Evolutionary conservation across 2,329 filamentous ascomycete species (phyloP).

Genomic region (Fusarium pseudonygamai): DNA sequence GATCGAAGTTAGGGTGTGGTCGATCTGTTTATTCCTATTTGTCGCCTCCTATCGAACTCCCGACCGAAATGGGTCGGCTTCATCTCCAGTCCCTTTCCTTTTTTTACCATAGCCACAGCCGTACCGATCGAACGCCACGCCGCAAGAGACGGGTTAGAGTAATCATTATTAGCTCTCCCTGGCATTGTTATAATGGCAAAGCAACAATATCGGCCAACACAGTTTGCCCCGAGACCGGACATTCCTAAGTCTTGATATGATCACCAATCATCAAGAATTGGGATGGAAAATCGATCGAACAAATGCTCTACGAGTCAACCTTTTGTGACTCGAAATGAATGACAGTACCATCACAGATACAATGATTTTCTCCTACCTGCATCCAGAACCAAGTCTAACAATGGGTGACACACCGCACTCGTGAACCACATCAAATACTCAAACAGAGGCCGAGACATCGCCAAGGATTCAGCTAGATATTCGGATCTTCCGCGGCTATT

Average conservation of each 20-base stretch:
- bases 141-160: not conserved
- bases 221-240: not conserved
- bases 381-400: not conserved
- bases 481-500: slow-evolving; percentile 6
- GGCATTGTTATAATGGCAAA: not conserved
- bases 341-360: not conserved
- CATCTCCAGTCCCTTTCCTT: not conserved
- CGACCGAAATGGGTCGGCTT: slow-evolving; percentile 9
- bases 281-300: not conserved
- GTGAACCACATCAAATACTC: not conserved
- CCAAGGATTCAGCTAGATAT: not conserved
- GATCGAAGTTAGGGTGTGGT: not conserved
- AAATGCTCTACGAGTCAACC: not conserved
- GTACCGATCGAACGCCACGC: slow-evolving; percentile 4
- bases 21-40: not conserved
- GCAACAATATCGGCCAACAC: not conserved
- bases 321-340: not conserved
- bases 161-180: not conserved
- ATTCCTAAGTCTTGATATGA: not conserved
- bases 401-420: not conserved
- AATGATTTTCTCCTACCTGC: not conserved
- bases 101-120: not conserved
- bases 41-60: not conserved
- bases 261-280: not conserved
- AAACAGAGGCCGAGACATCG: not conserved